Evolutionary conservation across 2,329 filamentous ascomycete genomes (phyloP).

Genomic region (Cladosporium halotolerans): DNA sequence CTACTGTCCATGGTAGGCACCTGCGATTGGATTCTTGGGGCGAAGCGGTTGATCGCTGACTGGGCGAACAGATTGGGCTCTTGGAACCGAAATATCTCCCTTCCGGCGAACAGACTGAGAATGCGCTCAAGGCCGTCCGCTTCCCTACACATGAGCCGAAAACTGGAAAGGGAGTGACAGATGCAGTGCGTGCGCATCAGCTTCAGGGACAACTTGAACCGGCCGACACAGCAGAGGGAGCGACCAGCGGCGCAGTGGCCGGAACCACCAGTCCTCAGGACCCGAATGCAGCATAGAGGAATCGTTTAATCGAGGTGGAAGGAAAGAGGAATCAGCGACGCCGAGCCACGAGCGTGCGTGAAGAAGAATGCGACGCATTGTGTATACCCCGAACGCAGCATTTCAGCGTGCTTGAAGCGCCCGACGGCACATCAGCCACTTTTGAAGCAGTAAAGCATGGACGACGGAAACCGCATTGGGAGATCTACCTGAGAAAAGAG

Average conservation of each 20-base stretch:
- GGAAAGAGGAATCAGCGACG: neutral
- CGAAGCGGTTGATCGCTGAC: neutral
- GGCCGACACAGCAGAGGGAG: slow-evolving; percentile 8
- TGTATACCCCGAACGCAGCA: slow-evolving; percentile 1
- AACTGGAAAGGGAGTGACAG: slow-evolving; percentile 5
- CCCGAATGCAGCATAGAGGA: slow-evolving; percentile 49
- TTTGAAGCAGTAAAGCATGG: too few relatives aligned
- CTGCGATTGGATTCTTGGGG: neutral
- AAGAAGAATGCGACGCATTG: neutral
- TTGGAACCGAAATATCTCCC: slow-evolving; percentile 36
- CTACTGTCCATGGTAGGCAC: slow-evolving; percentile 67
- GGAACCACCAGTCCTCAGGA: slow-evolving; percentile 20
- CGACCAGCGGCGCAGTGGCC: slow-evolving; percentile 12
- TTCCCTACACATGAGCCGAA: slow-evolving; percentile 25
- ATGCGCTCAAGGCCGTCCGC: slow-evolving; percentile 24
- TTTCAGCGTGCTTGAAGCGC: too few relatives aligned
- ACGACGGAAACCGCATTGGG: too few relatives aligned
- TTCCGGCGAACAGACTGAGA: slow-evolving; percentile 27
- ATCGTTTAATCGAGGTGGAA: neutral
- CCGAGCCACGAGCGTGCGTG: neutral
- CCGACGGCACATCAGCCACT: too few relatives aligned
- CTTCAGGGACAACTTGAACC: slow-evolving; percentile 3
- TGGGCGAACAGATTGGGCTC: slow-evolving; percentile 35
- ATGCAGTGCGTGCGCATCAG: neutral
- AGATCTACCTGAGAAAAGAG: too few relatives aligned